phyloP scores from a whole-genome alignment of 345 rosid genomes.

The Sonneratia alba region DNA sequence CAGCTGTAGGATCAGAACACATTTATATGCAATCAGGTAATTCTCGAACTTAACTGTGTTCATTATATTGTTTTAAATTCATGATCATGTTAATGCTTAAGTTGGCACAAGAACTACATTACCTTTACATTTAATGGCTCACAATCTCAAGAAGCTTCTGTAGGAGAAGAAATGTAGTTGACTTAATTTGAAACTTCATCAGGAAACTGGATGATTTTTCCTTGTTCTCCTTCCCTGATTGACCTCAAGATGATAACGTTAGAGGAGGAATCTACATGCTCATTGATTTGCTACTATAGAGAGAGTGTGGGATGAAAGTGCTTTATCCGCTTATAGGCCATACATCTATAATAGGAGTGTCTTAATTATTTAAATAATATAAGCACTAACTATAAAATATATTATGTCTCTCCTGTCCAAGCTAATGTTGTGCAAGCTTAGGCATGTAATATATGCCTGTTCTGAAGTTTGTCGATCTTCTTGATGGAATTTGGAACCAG shows the following conservation, averaged over 20 bases:
- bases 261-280: neutral
- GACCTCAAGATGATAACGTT: neutral
- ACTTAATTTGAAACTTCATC: neutral
- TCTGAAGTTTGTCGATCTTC: neutral
- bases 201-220: neutral
- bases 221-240: neutral
- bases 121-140: neutral
- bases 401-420: no score
- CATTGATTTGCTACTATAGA: neutral
- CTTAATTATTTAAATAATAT: no score
- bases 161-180: neutral
- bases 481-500: no score
- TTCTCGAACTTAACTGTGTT: constrained; percentile 9
- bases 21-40: constrained; percentile 39
- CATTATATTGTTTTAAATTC: neutral
- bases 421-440: no score
- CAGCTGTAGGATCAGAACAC: constrained; percentile 21
- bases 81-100: neutral
- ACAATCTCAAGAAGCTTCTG: neutral
- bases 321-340: neutral
- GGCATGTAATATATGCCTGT: no score
- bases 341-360: no score
- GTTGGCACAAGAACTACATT: neutral
- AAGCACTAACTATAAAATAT: no score
- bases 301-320: neutral